These are phyloP conservation scores for Lichtheimia corymbifera DNA, from an alignment of 371 early-diverging fungal species.

Conservation along the genomic window DNA sequence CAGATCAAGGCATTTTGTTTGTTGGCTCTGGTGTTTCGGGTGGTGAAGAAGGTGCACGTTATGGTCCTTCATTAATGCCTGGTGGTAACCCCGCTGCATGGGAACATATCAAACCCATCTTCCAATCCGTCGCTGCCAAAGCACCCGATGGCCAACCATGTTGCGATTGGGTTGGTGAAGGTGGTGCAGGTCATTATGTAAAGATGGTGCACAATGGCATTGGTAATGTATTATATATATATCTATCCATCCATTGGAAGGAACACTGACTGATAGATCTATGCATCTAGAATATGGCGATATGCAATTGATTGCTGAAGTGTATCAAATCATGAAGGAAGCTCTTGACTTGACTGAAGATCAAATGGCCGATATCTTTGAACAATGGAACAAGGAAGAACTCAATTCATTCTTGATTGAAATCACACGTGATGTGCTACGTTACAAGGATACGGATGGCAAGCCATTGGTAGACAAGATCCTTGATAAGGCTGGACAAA, in stretches of 20 bases:
- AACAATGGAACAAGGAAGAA: slow-evolving; percentile 94
- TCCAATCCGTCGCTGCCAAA: slow-evolving; percentile 95
- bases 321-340: slow-evolving; percentile 91
- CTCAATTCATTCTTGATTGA: slow-evolving; percentile 98
- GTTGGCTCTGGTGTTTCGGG: slow-evolving; percentile 99
- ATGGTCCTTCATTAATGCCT: slow-evolving; percentile 99
- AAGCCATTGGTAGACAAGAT: slow-evolving; percentile 91
- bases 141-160: slow-evolving; percentile 90
- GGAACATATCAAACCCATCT: slow-evolving; percentile 90
- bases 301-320: slow-evolving; percentile 99
- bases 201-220: slow-evolving; percentile 99
- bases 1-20: slow-evolving; percentile 88
- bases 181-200: slow-evolving; percentile 99
- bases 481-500: slow-evolving; percentile 97
- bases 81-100: slow-evolving; percentile 95
- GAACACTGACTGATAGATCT: neutral
- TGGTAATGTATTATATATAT: slow-evolving; percentile 28
- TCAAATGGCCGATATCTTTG: slow-evolving; percentile 89
- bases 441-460: slow-evolving; percentile 89
- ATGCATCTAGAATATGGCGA: slow-evolving; percentile 90
- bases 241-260: neutral
- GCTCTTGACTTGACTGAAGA: slow-evolving; percentile 78
- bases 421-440: slow-evolving; percentile 92
- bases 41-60: slow-evolving; percentile 99
- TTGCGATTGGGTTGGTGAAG: slow-evolving; percentile 99